phyloP scores from a whole-genome alignment of 139 green algal genomes.

The Yamagishiella unicocca region DNA sequence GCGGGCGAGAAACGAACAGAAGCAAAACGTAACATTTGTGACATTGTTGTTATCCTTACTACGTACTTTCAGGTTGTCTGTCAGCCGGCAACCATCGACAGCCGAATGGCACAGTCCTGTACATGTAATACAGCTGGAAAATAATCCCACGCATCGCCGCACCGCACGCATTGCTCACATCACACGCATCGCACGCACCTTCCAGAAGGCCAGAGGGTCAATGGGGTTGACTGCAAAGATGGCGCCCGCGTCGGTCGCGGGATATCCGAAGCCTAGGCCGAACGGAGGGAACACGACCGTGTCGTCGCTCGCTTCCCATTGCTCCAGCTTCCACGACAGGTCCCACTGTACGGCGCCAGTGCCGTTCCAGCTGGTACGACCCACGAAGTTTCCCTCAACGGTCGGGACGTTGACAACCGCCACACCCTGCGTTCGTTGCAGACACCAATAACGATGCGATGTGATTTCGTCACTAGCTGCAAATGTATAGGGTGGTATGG shows the following conservation, averaged over 20 bases:
- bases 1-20: too few relatives aligned
- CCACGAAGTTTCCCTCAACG: neutral
- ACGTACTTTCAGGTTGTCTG: too few relatives aligned
- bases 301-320: neutral
- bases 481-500: too few relatives aligned
- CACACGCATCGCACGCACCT: neutral
- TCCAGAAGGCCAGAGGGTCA: neutral
- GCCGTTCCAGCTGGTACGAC: slow-evolving; percentile 2
- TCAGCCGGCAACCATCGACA: too few relatives aligned
- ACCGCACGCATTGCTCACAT: neutral
- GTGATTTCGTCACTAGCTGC: too few relatives aligned
- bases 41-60: too few relatives aligned
- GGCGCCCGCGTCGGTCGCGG: neutral
- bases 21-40: too few relatives aligned
- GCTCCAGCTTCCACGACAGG: neutral
- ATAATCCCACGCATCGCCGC: too few relatives aligned
- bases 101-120: too few relatives aligned
- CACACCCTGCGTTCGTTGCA: neutral
- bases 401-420: neutral
- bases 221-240: neutral
- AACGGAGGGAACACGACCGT: neutral
- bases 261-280: neutral
- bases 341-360: neutral
- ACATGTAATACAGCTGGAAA: too few relatives aligned
- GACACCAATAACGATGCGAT: too few relatives aligned